Conservation (phyloP, 495 filamentous ascomycete species). For the Talaromyces borbonicus region DNA sequence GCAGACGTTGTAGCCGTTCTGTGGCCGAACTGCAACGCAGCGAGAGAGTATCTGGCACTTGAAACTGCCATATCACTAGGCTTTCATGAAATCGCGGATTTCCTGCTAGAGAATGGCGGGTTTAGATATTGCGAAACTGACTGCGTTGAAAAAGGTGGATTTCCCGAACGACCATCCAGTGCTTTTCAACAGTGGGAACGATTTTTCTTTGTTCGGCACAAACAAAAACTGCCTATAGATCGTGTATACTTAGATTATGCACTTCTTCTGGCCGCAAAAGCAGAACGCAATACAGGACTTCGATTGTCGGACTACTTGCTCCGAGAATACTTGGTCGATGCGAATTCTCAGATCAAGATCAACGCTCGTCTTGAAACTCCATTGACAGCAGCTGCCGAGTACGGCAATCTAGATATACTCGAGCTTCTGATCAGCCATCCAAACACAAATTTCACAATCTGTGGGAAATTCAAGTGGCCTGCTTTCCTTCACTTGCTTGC, state of each 20-base stretch:
- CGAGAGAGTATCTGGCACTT: background rate
- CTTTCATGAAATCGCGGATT: background rate
- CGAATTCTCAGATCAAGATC: background rate
- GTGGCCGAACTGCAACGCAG: background rate
- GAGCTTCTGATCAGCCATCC: background rate
- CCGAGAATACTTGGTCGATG: background rate
- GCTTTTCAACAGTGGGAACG: background rate
- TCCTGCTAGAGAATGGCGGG: background rate
- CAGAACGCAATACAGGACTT: background rate
- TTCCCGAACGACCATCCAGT: background rate
- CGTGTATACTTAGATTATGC: background rate
- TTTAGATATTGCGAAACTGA: background rate
- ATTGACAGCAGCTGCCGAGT: background rate
- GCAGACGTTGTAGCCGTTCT: background rate
- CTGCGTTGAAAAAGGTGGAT: background rate
- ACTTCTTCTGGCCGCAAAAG: background rate
- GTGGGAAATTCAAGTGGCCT: background rate
- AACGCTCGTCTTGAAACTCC: background rate
- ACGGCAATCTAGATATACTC: background rate
- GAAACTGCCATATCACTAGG: background rate
- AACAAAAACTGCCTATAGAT: background rate
- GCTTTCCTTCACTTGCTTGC: background rate
- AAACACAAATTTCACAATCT: background rate
- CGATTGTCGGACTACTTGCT: background rate
- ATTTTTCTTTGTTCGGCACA: background rate